A percentile compares a stretch with the other conserved stretches of the same genome.
These are phyloP conservation scores for Geosmithia putterillii DNA, from an alignment of 2,329 filamentous ascomycete species.

Conservation along the genomic window DNA sequence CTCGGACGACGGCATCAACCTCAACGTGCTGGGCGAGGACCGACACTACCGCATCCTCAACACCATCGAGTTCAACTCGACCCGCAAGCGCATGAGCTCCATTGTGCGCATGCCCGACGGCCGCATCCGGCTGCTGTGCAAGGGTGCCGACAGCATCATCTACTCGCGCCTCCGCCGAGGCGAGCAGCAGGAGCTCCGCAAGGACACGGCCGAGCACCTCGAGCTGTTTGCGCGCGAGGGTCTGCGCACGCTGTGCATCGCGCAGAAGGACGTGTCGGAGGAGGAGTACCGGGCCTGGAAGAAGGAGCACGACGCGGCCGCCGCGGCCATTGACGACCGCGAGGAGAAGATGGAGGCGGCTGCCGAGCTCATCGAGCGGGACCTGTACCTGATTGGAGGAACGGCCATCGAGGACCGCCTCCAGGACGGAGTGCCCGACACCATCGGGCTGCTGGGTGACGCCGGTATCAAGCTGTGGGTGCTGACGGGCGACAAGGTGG, in stretches of 20 bases:
- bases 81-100: slow-evolving; percentile 92
- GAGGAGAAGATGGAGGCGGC: slow-evolving; percentile 90
- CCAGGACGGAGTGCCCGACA: slow-evolving; percentile 93
- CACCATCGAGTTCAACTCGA: slow-evolving; percentile 95
- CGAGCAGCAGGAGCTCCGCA: slow-evolving; percentile 74
- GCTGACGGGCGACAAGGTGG: slow-evolving; percentile 93
- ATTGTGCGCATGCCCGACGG: slow-evolving; percentile 92
- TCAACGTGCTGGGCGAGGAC: slow-evolving; percentile 83
- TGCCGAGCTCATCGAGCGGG: slow-evolving; percentile 81
- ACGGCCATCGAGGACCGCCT: slow-evolving; percentile 96
- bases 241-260: slow-evolving; percentile 87
- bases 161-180: slow-evolving; percentile 81
- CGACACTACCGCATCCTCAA: slow-evolving; percentile 79
- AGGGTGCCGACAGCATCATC: slow-evolving; percentile 94
- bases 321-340: slow-evolving; percentile 69
- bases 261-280: slow-evolving; percentile 67
- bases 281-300: slow-evolving; percentile 79
- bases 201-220: slow-evolving; percentile 79
- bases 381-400: slow-evolving; percentile 77
- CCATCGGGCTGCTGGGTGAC: slow-evolving; percentile 78
- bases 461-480: slow-evolving; percentile 99
- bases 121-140: slow-evolving; percentile 85
- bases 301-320: slow-evolving; percentile 75
- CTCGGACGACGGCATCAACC: slow-evolving; percentile 62
- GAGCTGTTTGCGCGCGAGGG: slow-evolving; percentile 97